These are phyloP conservation scores for Fusarium sp. DNA, from an alignment of 2,329 filamentous ascomycete species.

Conservation along the genomic window DNA sequence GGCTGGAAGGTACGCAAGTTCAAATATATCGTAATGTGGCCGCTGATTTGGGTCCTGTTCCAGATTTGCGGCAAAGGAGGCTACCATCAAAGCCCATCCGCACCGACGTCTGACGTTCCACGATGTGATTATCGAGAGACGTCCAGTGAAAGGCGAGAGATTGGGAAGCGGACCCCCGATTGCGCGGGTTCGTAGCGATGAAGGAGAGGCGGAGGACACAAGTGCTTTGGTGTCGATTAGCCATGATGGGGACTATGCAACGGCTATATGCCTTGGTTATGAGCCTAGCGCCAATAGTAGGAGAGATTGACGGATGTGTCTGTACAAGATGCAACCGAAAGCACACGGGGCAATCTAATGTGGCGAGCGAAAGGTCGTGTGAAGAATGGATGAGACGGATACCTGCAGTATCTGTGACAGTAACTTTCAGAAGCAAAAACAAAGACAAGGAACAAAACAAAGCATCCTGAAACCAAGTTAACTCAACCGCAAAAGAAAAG, in stretches of 20 bases:
- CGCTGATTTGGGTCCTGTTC: constrained; percentile 13
- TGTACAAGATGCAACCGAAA: neutral
- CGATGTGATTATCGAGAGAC: constrained; percentile 63
- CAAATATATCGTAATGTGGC: neutral
- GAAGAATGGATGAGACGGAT: neutral
- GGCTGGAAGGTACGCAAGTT: constrained; percentile 50
- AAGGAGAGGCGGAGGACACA: constrained; percentile 54
- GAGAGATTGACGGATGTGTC: neutral
- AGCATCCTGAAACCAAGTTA: neutral
- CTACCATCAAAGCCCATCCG: constrained; percentile 77
- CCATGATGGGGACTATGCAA: constrained; percentile 87
- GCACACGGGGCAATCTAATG: neutral
- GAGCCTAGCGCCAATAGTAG: constrained; percentile 26
- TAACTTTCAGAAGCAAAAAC: neutral
- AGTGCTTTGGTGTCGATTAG: constrained; percentile 82
- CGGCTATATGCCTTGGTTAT: constrained; percentile 72
- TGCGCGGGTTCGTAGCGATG: constrained; percentile 55
- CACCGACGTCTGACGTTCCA: constrained; percentile 70
- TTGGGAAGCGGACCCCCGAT: constrained; percentile 58
- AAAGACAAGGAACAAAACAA: constrained; percentile 12
- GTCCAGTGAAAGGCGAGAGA: constrained; percentile 38
- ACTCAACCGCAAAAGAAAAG: neutral
- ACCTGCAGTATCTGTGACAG: neutral
- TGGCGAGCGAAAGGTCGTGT: neutral
- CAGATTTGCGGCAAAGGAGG: constrained; percentile 80